Evolutionary conservation across 495 filamentous ascomycete genomes (phyloP), one percentile per base, ranked within the genome.

Genomic region (Tuber borchii): DNA sequence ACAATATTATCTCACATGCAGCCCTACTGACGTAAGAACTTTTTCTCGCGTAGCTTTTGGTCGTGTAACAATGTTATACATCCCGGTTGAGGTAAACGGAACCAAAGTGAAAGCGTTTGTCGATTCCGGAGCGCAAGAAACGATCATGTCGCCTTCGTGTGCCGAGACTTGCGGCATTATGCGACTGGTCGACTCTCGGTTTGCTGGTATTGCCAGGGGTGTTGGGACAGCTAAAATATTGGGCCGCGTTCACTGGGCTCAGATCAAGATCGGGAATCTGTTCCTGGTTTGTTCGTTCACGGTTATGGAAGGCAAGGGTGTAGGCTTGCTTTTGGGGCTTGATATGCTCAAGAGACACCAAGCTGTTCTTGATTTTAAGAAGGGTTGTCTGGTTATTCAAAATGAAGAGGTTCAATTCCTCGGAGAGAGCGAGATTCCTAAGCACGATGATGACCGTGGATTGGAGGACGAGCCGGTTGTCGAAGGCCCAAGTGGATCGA

Each of bases 301-400:
- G n/a, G 95, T 99, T 78, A 97, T 99, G 95, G 95, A 99, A 85
- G 95, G 95, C 48, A 99, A 98, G 84, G 90, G 92, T 75, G 95
- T 98, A n/a, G 95, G 98, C 80, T 86, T 99, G 17, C 88, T 99
- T 12, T 87, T 99, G 17, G 95, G 95, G 9, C 86, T 99, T 69
- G 95, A 99, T 83, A 99, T 99, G 92, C 86, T 98, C 71, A 97
- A 93, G 84, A 88, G 96, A 44, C 93, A 97, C 83, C 95, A 97
- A 84, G 95, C 95, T 6, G 92, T 88, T 75, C 93, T 99, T 78
- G 96, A 99, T 82, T 88, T 99, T 14, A 86, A 87, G 76, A 90
- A 89, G 81, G 91, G 91, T 76, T 90, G 89, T 44, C 88, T 99
- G 26, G 86, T 95, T 44, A 96, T 99, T 81, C 93, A 95, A 81